Evolutionary conservation across 352 stramenopile genomes (phyloP).

Genomic region (Globisporangium barbulae): DNA sequence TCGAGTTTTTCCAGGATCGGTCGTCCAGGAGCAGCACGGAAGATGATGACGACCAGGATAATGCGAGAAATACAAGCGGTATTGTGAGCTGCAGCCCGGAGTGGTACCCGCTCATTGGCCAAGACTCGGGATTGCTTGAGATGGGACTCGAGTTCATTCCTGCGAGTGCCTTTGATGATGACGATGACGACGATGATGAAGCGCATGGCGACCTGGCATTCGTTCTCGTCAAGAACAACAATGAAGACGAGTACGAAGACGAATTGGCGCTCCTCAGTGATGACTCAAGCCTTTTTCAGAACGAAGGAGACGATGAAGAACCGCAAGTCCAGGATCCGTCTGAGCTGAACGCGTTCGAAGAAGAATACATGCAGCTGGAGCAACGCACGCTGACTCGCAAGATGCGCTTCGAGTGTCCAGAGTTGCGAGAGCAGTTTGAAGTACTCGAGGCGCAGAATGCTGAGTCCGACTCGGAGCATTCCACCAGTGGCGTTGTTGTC

Average conservation of each 20-base stretch:
- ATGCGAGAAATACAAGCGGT: background rate
- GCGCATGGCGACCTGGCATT: background rate
- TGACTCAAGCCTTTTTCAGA: background rate
- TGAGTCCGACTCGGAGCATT: background rate
- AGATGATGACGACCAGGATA: constrained; percentile 9
- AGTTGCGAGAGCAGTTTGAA: constrained; percentile 14
- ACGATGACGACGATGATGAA: constrained; percentile 15
- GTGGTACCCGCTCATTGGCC: constrained; percentile 42
- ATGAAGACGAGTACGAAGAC: constrained; percentile 6
- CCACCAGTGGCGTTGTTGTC: constrained; percentile 26
- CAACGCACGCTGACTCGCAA: constrained; percentile 18
- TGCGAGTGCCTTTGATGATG: constrained; percentile 15
- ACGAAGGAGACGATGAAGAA: constrained; percentile 3
- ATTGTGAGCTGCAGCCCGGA: constrained; percentile 28
- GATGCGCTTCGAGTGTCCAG: constrained; percentile 24
- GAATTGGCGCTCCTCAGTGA: background rate
- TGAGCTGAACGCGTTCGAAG: constrained; percentile 4
- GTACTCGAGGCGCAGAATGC: background rate
- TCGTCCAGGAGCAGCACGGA: constrained; percentile 1
- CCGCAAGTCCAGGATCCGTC: constrained; percentile 19
- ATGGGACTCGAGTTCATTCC: constrained; percentile 50
- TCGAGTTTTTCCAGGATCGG: constrained; percentile 25
- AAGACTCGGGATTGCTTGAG: constrained; percentile 41
- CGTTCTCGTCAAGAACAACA: background rate
- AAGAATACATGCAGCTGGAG: constrained; percentile 14